These are phyloP conservation scores for Balamuthia mandrillaris DNA, from an alignment of 208 protist genomes.

Conservation along the genomic window DNA sequence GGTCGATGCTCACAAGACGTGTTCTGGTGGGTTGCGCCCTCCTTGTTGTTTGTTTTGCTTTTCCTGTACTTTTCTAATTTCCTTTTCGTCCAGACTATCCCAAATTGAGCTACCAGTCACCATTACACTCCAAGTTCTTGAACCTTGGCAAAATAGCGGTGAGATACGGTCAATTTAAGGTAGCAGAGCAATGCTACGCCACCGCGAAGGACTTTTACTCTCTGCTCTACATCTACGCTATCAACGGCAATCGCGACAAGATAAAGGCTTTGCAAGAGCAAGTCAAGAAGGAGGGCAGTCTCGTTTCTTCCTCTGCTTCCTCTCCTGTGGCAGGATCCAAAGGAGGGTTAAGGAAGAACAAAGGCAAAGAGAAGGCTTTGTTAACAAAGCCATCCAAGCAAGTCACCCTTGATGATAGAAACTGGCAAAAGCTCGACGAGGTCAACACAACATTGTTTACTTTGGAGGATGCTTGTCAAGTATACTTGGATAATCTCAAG, in stretches of 20 bases:
- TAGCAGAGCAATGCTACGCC: conserved; percentile 11
- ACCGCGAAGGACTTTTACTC: conserved; percentile 15
- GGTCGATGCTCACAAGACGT: conserved; percentile 19
- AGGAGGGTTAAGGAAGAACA: too few species aligned
- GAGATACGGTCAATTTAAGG: conserved; percentile 9
- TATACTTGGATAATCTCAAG: too few species aligned
- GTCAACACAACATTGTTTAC: not conserved
- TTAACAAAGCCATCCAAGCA: not conserved
- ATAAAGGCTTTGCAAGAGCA: not conserved
- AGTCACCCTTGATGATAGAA: not conserved
- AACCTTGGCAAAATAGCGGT: not conserved
- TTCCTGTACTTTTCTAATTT: not conserved
- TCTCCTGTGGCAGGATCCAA: not conserved
- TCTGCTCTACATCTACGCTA: conserved; percentile 28
- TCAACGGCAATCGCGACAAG: not conserved
- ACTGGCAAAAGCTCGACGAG: not conserved
- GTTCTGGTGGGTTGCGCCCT: not conserved
- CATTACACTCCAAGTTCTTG: not conserved
- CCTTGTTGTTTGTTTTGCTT: not conserved
- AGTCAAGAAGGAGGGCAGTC: not conserved
- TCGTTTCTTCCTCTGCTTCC: not conserved
- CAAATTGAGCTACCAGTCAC: not conserved
- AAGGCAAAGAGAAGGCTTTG: too few species aligned
- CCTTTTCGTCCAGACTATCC: not conserved
- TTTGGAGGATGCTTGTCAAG: too few species aligned